Percentiles rank a stretch among this genome's conserved stretches.
phyloP scores from a whole-genome alignment of 139 green algal genomes.

The Closterium sp. region DNA sequence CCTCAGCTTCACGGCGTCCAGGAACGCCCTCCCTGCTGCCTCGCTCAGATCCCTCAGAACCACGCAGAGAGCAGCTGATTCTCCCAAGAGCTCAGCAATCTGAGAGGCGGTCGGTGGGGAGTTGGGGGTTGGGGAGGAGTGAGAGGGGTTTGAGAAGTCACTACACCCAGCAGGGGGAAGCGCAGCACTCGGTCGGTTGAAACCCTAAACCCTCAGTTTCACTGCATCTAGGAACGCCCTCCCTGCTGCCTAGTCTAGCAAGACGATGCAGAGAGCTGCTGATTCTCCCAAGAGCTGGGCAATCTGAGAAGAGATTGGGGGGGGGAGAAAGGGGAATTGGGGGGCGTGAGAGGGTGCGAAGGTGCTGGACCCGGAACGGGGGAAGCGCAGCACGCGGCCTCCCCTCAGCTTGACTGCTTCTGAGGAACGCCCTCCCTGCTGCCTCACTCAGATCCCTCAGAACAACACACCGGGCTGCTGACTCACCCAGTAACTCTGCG shows the following conservation, averaged over 20 bases:
- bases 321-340: no score
- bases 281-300: no score
- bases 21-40: slow-evolving; percentile 20
- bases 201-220: no score
- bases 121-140: background rate
- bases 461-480: slow-evolving; percentile 29
- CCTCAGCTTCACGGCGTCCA: slow-evolving; percentile 32
- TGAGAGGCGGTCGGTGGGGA: background rate
- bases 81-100: slow-evolving; percentile 38
- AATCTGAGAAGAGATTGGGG: background rate
- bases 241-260: background rate
- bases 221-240: background rate
- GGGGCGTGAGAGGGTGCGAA: no score
- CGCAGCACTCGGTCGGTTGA: background rate
- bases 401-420: slow-evolving; percentile 31
- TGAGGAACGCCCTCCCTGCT: slow-evolving; percentile 24
- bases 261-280: no score
- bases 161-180: background rate
- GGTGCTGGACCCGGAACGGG: no score
- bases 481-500: slow-evolving; percentile 24
- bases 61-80: slow-evolving; percentile 20
- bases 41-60: slow-evolving; percentile 16
- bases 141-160: background rate
- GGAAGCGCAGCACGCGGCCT: slow-evolving; percentile 42
- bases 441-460: slow-evolving; percentile 18